Base-by-base conservation (phyloP, 2,329 filamentous ascomycete genomes). In the Didymella pomorum region DNA sequence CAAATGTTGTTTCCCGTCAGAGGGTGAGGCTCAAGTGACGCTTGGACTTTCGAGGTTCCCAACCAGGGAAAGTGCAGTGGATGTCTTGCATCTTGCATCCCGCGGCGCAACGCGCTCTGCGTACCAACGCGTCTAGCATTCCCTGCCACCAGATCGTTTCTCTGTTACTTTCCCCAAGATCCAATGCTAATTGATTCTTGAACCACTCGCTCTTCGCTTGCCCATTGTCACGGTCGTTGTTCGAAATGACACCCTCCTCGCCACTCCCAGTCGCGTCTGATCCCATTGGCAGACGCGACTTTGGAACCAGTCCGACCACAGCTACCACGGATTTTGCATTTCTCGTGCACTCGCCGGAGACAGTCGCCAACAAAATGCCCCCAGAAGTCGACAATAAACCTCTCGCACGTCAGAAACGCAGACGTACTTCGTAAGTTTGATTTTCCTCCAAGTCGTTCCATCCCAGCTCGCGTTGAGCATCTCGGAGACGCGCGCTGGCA, bases 331-430 rank as follows among this genome's bases (percentile, higher is more conserved):
- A 67, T 54, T 83, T 83, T 71, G 83, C 85, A 48, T 87, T 87
- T 68, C 78, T 87, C n/a, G 82, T 86, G 41, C 84, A 87, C 71
- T 86, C 84, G 16, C 81, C 84, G 56, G 80, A 83, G 61, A 85
- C 83, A 16, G 72, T 87, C 50, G 82, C 81, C 16, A 80, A 84
- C 65, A 83, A 84, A 41, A 78, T 85, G 28, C 83, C 84, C 46
- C 83, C 84, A 25, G 81, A 82, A 57, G 80, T 86, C 45, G 85
- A 87, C 70, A 85, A 87, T 70, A 86, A 86, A 65, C 77, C 84
- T 60, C 78, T 86, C 51, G 83, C 82, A 44, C 83, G 86, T 46
- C 86, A 88, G 71, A 87, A 86, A 71, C 81, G 86, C 44, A 81
- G 85, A 66, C 81, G 86, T 57, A 88, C 86, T 31, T 88, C 85